Evolutionary conservation across 768 basidiomycete species (phyloP), one percentile per base, ranked within the genome.

Genomic region (Brasilioporus rufonigricans): DNA sequence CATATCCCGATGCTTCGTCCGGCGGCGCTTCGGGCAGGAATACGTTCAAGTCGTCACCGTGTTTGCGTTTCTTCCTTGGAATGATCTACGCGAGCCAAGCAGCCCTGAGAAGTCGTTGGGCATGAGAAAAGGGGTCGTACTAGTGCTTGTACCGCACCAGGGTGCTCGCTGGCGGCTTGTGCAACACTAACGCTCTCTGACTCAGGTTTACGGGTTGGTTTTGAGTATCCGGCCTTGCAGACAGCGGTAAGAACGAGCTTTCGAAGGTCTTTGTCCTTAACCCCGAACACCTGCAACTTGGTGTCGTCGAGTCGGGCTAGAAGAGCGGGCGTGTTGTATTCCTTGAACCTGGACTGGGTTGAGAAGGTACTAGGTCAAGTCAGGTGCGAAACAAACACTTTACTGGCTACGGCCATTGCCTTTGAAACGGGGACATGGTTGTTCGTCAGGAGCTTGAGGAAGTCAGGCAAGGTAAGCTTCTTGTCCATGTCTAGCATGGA

Each of bases 391-490:
- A 70, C 80, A 55, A 55, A 88, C 89, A 88, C 76, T 78, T 89
- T 89, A 53, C 80, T 78, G 35, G 89, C 80, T 24, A 88, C 69
- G 14, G 76, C 71, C 78, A 93, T 91, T 14, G 90, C 88, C 59
- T 85, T 83, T 32, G 77, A 64, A 51, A 87, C 75, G 1, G 84
- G 70, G 1, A 91, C 68, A 63, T 79, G 76, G 54, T 81, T 80
- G 44, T 63, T 73, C 8, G 85, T 84, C 24, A 91, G 73, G 12
- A 86, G 58, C 67, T 90, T 85, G 24, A 92, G 73, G 63, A 87
- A 91, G 21, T 73, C 74, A 4, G 86, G 85, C 9, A 92, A 66
- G 24, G 84, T 66, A 12, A 92, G 74, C 52, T 85, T 85, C 51
- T 62, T 61, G 24, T 73, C 55, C 47, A 65, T 61, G n/a, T 3